Conservation (phyloP, 2,329 filamentous ascomycete genomes). For the Cadophora malorum region DNA sequence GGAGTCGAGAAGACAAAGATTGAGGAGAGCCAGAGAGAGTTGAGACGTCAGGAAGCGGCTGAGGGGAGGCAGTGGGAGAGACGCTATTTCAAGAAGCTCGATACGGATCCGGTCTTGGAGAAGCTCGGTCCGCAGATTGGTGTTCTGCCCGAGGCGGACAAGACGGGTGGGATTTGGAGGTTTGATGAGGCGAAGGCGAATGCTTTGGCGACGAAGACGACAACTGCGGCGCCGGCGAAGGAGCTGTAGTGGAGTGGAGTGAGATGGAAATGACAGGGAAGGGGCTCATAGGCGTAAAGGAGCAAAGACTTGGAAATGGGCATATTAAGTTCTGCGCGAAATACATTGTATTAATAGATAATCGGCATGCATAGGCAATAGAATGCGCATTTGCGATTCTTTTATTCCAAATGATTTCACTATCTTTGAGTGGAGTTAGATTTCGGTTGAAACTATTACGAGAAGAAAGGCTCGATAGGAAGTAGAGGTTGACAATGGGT, state of each 20-base stretch:
- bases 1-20: conserved; percentile 84
- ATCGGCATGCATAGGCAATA: conserved; percentile 13
- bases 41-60: conserved; percentile 75
- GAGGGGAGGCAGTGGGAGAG: conserved; percentile 81
- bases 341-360: conserved; percentile 10
- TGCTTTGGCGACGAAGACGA: background rate
- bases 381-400: conserved; percentile 10
- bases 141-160: conserved; percentile 57
- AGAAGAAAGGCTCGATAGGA: too few species aligned
- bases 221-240: conserved; percentile 1
- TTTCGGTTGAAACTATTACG: too few species aligned
- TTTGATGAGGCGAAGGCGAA: conserved; percentile 59
- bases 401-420: background rate
- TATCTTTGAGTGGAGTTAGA: too few species aligned
- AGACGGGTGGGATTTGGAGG: conserved; percentile 74
- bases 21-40: conserved; percentile 83
- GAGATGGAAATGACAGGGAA: background rate
- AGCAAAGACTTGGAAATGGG: conserved; percentile 2
- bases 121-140: conserved; percentile 51
- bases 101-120: conserved; percentile 52
- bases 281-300: background rate
- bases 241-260: too few species aligned
- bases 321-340: background rate
- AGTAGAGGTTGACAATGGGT: too few species aligned
- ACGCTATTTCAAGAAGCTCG: conserved; percentile 74